Evolutionary conservation across 257 asterid genomes (phyloP).

Genomic region (Handroanthus guayacan): DNA sequence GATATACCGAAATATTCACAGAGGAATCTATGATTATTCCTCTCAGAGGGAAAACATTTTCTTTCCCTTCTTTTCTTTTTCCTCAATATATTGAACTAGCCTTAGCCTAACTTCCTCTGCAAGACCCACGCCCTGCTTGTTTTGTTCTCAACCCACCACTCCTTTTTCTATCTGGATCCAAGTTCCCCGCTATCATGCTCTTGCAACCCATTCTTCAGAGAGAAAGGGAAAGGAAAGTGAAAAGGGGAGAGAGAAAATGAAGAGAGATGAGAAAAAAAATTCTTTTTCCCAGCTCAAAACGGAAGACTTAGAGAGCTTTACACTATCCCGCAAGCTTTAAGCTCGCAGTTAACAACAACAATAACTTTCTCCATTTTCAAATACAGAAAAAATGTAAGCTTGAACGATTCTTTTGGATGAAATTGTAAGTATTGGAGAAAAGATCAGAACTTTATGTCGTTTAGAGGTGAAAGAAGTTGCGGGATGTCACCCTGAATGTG

Average conservation of each 20-base stretch:
- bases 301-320: slow-evolving; percentile 46
- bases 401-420: neutral
- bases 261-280: neutral
- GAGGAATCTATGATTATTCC: slow-evolving; percentile 21
- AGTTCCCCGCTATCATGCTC: slow-evolving; percentile 50
- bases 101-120: slow-evolving; percentile 76
- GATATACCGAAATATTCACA: slow-evolving; percentile 36
- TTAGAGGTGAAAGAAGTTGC: slow-evolving; percentile 27
- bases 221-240: slow-evolving; percentile 2
- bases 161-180: slow-evolving; percentile 79
- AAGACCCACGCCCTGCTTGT: slow-evolving; percentile 88
- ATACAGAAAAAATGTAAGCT: slow-evolving; percentile 15
- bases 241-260: slow-evolving; percentile 20
- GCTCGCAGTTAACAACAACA: slow-evolving; percentile 61
- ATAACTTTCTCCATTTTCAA: slow-evolving; percentile 61
- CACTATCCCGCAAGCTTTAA: slow-evolving; percentile 80
- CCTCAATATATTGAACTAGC: neutral
- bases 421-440: slow-evolving; percentile 30
- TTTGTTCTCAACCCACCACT: slow-evolving; percentile 87
- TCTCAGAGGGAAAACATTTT: slow-evolving; percentile 20
- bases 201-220: slow-evolving; percentile 61
- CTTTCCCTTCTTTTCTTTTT: slow-evolving; percentile 8
- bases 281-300: slow-evolving; percentile 23
- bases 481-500: slow-evolving; percentile 32
- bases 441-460: slow-evolving; percentile 49